Base-by-base conservation (phyloP, 1,139 yeast genomes). In the Petasospora fabianii region DNA sequence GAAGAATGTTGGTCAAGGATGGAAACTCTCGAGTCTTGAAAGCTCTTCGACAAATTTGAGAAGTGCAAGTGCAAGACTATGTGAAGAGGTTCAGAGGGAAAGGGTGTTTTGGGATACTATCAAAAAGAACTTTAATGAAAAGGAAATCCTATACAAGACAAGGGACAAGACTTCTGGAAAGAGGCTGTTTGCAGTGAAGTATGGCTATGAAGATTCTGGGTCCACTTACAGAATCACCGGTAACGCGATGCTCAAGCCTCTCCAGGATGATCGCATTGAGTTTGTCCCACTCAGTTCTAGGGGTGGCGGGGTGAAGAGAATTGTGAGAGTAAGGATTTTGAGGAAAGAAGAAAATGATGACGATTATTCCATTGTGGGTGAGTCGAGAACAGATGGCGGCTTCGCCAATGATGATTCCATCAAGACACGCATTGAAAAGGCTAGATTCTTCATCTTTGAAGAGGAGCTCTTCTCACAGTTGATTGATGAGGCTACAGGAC, bases 191-290 rank as follows among this genome's bases (percentile, higher is more conserved):
- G 95, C 90, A 2, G 83, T 90, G 27, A 86, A 85, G 54, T 90
- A 84, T 56, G 97, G 97, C 0, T 92, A 77, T 61, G 92, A 84
- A 9, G 97, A 88, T 59, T 80, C 95, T 0, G 98, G 97, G 0
- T 85, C 96, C 1, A 75, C 71, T 26, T 85, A 76, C 53, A 69
- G 59, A 47, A 94, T 86, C 50, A 73, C 75, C 47, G 97, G 97
- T 1, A 64, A 81, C 32, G 96, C 95, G 0, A 61, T 82, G 1
- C 55, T 64, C 24, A 64, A 59, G 34, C 54, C 56, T 16, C 43
- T 53, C 9, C 50, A 48, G 29, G 54, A 49, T 24, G 48, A 54
- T 21, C 58, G 59, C 34, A 56, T 68, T 15, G 70, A 72, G 36
- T 54, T 66, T 24, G 36, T 41, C 2, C 66, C 72, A 3, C 43